Evolutionary conservation across 495 filamentous ascomycete genomes (phyloP).

Genomic region (Neurospora discreta): DNA sequence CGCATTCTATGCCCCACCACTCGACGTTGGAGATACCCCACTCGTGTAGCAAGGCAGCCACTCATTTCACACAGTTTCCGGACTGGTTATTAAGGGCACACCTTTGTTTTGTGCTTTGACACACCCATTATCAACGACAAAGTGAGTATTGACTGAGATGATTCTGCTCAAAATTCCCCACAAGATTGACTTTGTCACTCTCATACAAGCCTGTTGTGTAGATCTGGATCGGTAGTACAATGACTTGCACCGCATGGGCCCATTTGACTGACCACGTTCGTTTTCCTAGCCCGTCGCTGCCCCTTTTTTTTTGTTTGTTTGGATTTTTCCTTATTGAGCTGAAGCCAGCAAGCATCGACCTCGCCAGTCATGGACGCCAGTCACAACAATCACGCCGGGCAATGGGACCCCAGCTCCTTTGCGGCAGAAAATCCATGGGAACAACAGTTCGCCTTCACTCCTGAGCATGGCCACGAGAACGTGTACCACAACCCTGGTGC

Average conservation of each 20-base stretch:
- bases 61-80: not conserved
- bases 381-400: slow-evolving; percentile 10
- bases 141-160: not conserved
- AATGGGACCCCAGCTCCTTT: slow-evolving; percentile 17
- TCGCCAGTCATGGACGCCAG: slow-evolving; percentile 13
- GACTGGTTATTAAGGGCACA: not conserved
- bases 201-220: not conserved
- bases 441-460: slow-evolving; percentile 16
- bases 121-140: not conserved
- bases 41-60: not conserved
- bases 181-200: not conserved
- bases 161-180: not conserved
- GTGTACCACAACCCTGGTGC: slow-evolving; percentile 12
- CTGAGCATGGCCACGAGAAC: slow-evolving; percentile 6
- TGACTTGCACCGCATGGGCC: not conserved
- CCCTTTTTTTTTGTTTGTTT: not conserved
- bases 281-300: not conserved
- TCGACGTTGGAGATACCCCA: not conserved
- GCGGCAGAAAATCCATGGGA: slow-evolving; percentile 10
- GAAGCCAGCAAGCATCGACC: not conserved
- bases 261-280: not conserved
- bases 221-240: not conserved
- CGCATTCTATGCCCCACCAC: not conserved
- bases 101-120: not conserved
- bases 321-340: not conserved